These are phyloP conservation scores for Eucalyptus lansdowneana DNA, from an alignment of 345 rosid species.

Conservation along the genomic window DNA sequence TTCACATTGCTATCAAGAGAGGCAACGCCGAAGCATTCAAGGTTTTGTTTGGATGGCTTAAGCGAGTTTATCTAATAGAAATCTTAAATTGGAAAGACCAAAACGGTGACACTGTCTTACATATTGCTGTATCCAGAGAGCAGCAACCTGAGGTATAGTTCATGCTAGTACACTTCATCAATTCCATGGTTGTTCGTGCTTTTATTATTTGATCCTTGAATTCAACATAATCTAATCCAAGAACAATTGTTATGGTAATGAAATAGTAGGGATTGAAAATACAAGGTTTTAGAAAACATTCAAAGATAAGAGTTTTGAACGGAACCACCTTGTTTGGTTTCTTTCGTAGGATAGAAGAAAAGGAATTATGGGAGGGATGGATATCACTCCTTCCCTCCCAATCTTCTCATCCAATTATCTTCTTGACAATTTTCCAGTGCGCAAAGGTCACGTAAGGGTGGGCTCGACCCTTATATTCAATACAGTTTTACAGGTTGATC, in stretches of 20 bases:
- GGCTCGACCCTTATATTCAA: neutral
- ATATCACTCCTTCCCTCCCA: neutral
- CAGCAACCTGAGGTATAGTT: neutral
- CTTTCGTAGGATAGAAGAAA: neutral
- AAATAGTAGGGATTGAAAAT: neutral
- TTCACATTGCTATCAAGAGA: no score
- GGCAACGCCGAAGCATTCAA: no score
- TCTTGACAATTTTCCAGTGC: neutral
- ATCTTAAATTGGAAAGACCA: no score
- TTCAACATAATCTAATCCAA: neutral
- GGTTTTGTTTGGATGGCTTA: no score
- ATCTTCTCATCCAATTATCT: neutral
- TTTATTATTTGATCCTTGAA: no score
- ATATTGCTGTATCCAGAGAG: neutral
- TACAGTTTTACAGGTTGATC: neutral
- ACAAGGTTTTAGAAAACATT: neutral
- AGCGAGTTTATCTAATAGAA: no score
- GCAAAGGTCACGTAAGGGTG: neutral
- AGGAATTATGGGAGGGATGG: neutral
- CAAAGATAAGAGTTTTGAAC: neutral
- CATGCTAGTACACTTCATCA: neutral
- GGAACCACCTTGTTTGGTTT: neutral
- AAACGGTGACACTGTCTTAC: neutral
- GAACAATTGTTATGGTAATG: no score
- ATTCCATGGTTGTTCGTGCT: rapidly evolving